phyloP scores from a whole-genome alignment of 768 basidiomycete genomes.

The Leccinum sublutescens region DNA sequence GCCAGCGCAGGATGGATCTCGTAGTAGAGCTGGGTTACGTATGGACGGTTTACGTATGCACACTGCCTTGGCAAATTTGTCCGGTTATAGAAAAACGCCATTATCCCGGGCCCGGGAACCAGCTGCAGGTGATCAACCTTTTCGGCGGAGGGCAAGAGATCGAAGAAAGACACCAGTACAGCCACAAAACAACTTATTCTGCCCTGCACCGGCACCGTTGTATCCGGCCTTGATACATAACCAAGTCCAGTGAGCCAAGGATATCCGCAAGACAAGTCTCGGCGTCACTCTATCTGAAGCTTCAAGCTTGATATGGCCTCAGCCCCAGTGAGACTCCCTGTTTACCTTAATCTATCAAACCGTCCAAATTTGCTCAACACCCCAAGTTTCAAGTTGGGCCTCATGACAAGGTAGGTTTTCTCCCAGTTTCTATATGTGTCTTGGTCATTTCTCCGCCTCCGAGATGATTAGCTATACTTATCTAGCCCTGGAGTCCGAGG shows the following conservation, averaged over 20 bases:
- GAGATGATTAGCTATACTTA: conserved; percentile 2
- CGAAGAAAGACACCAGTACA: background rate
- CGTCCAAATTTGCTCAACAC: background rate
- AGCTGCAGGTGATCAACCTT: background rate
- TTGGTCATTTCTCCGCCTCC: background rate
- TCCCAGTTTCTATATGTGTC: background rate
- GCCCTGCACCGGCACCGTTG: background rate
- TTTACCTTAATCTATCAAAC: background rate
- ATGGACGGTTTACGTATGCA: background rate
- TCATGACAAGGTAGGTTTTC: background rate
- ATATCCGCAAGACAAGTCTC: background rate
- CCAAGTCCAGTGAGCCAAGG: background rate
- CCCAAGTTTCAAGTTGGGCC: background rate
- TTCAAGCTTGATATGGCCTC: background rate
- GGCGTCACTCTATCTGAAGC: background rate
- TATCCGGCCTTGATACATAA: background rate
- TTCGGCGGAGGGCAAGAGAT: background rate
- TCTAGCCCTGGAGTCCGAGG: conserved; percentile 6
- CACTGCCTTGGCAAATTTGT: no score
- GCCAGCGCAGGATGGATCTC: conserved; percentile 8
- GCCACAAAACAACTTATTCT: background rate
- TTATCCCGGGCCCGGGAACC: background rate
- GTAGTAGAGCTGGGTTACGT: background rate
- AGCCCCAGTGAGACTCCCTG: background rate
- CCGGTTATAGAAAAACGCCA: background rate